Percentiles rank a stretch among this genome's conserved stretches.
Evolutionary conservation across 2,329 filamentous ascomycete genomes (phyloP).

Genomic region (Blastomyces silverae): DNA sequence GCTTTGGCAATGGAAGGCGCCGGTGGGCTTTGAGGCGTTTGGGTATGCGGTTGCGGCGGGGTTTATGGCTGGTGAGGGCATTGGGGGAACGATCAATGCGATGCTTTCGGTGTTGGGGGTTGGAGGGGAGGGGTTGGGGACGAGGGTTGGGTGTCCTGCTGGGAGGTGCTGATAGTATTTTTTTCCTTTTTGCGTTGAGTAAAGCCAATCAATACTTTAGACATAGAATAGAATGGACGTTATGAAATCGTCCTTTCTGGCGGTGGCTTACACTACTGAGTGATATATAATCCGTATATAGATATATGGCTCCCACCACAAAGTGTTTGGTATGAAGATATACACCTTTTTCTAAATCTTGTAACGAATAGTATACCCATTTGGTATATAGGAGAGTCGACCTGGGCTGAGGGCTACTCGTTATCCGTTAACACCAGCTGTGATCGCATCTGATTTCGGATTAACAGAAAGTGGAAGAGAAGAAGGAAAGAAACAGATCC

Average conservation of each 20-base stretch:
- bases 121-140: slow-evolving; percentile 38
- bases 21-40: slow-evolving; percentile 51
- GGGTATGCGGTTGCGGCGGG: slow-evolving; percentile 56
- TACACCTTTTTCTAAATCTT: background rate
- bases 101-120: slow-evolving; percentile 39
- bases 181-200: background rate
- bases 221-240: background rate
- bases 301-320: too few species aligned
- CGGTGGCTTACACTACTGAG: background rate
- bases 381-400: too few species aligned
- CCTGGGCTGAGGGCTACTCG: background rate
- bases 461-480: too few species aligned
- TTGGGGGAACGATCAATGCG: slow-evolving; percentile 58
- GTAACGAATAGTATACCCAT: background rate
- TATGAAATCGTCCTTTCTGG: background rate
- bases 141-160: slow-evolving; percentile 39
- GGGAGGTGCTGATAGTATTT: slow-evolving; percentile 16
- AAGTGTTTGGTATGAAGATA: background rate
- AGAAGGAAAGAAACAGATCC: background rate
- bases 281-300: background rate
- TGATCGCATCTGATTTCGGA: background rate
- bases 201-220: background rate
- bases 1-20: slow-evolving; percentile 52
- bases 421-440: background rate
- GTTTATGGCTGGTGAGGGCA: slow-evolving; percentile 57